Conservation (phyloP, 257 asterid species). For the Ophiorrhiza pumila region DNA sequence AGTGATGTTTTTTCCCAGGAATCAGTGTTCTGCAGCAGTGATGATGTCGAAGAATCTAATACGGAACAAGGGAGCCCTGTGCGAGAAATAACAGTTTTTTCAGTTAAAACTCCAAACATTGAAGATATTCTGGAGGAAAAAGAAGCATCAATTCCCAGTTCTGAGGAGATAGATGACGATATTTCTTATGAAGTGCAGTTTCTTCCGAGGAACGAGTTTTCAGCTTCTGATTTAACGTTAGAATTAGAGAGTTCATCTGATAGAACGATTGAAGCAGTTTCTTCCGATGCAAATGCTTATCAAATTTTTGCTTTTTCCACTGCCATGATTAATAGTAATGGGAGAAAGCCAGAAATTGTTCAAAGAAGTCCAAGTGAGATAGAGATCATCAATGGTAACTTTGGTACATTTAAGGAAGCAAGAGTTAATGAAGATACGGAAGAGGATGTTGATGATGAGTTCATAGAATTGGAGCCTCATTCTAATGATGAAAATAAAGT, state of each 20-base stretch:
- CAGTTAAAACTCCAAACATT: not conserved
- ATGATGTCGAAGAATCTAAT: not conserved
- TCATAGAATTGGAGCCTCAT: slow-evolving; percentile 46
- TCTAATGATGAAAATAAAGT: not conserved
- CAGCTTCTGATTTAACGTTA: not conserved
- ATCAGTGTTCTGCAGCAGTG: not conserved
- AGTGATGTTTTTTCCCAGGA: not conserved
- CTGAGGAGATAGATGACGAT: slow-evolving; percentile 34
- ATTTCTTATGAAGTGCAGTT: slow-evolving; percentile 45
- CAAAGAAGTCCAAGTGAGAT: not conserved
- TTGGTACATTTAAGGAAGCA: not conserved
- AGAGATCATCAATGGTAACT: not conserved
- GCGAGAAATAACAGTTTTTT: not conserved
- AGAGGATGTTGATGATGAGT: slow-evolving; percentile 43
- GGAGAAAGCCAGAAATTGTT: slow-evolving; percentile 8
- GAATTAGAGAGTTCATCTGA: slow-evolving; percentile 11
- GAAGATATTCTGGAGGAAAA: not conserved
- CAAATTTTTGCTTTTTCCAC: slow-evolving; percentile 4
- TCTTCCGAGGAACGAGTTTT: slow-evolving; percentile 12
- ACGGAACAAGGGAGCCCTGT: not conserved
- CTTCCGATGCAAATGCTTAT: slow-evolving; percentile 8
- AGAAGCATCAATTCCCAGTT: slow-evolving; percentile 7
- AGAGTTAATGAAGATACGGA: not conserved
- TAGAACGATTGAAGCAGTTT: not conserved
- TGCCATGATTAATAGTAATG: slow-evolving; percentile 2